Evolutionary conservation across 352 stramenopile genomes (phyloP).

Genomic region (Pythium aquatile): DNA sequence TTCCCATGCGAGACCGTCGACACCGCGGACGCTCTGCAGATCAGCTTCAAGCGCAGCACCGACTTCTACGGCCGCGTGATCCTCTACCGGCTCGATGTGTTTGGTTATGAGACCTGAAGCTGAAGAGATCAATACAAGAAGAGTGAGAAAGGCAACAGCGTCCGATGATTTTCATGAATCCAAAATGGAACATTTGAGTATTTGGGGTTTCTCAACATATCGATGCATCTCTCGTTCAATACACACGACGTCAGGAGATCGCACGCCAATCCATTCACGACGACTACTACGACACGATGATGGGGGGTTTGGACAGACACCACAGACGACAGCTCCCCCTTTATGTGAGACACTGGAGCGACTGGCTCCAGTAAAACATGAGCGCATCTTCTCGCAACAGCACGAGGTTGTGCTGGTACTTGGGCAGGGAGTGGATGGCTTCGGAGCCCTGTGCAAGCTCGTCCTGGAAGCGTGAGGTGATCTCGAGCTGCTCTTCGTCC

Average conservation of each 20-base stretch:
- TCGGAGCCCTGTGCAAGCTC: constrained; percentile 60
- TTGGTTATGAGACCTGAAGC: constrained; percentile 28
- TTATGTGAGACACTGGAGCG: constrained; percentile 33
- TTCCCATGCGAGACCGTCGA: constrained; percentile 28
- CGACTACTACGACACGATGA: neutral
- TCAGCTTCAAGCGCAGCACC: constrained; percentile 59
- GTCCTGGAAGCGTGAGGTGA: constrained; percentile 61
- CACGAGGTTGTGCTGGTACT: constrained; percentile 84
- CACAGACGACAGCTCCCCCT: no score
- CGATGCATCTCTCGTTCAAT: constrained; percentile 24
- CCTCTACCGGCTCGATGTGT: constrained; percentile 55
- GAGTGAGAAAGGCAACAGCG: neutral
- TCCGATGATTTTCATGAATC: neutral
- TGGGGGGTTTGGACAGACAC: neutral
- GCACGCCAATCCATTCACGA: neutral
- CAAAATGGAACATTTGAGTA: neutral
- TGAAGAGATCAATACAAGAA: neutral
- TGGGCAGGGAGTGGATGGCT: constrained; percentile 74
- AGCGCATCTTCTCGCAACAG: constrained; percentile 81
- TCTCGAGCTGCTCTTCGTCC: constrained; percentile 62
- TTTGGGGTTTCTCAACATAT: constrained; percentile 1
- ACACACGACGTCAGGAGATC: constrained; percentile 12
- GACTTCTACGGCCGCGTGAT: constrained; percentile 79
- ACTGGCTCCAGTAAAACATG: constrained; percentile 89
- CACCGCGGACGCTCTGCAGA: constrained; percentile 37